Evolutionary conservation across 2,329 filamentous ascomycete species (phyloP), one percentile per base, ranked within the genome.

Genomic region (Fusarium camptoceras): DNA sequence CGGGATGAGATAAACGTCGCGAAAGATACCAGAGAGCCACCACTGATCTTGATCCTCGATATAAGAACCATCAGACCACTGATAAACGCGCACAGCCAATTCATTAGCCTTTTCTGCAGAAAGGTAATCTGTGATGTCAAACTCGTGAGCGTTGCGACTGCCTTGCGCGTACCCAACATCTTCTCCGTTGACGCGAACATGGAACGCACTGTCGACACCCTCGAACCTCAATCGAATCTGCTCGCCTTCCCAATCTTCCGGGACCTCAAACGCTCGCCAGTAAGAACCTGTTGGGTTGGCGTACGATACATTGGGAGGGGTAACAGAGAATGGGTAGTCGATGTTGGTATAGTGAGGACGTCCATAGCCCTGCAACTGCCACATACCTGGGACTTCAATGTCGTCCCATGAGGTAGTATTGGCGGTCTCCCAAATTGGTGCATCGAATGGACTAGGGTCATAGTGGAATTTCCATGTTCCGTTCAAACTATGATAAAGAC

Each of bases 31-130:
- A 14, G 66, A 70, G 0, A 91, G 78, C 86, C 89, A 89, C 89
- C 90, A 92, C 77, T 92, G 88, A 73, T 92, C 89, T 67, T 87
- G 89, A 64, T 92, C 90, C 73, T 93, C 91, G 34, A 93, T 87
- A 66, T 93, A 93, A 22, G 86, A 89, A 5, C 90, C 91, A 73
- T 93, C 89, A 34, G 88, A 92, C 71, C 88, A 88, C 76, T 93
- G 90, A 66, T 93, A 93, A 0, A 93, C 91, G 53, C 88, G 85
- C 0, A 93, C 90, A 4, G 86, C 86, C 4, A 94, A 76, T 3
- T 81, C 82, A 66, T 92, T 93, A 47, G 83, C 78, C 1, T 78
- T 76, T 2, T 79, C 75, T 5, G 78, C 42, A 2, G 79, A 76
- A 3, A 92, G 79, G 31, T 83, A 78, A 0, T 80, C 69, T 0